A percentile compares a stretch with the other conserved stretches of the same genome.
Evolutionary conservation across 2,329 filamentous ascomycete genomes (phyloP).

Genomic region (Arthroderma sp.): DNA sequence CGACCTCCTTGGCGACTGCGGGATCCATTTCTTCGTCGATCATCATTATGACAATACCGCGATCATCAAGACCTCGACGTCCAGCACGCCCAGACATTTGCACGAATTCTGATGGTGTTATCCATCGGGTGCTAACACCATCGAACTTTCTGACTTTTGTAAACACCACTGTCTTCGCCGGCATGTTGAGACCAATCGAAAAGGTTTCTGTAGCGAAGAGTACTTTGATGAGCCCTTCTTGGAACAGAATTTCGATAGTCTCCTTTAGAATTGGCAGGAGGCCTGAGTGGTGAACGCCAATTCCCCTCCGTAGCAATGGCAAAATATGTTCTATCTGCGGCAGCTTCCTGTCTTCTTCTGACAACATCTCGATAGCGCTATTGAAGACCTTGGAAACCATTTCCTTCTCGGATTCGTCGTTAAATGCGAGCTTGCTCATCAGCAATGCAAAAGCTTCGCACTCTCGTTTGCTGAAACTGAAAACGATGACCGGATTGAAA

Average conservation of each 20-base stretch:
- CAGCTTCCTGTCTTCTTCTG: constrained; percentile 76
- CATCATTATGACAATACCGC: constrained; percentile 99
- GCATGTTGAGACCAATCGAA: constrained; percentile 98
- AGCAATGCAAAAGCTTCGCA: constrained; percentile 82
- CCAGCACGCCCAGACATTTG: constrained; percentile 98
- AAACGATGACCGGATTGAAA: constrained; percentile 96
- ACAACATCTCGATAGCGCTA: constrained; percentile 83
- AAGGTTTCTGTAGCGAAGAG: constrained; percentile 97
- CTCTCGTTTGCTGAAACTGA: constrained; percentile 97
- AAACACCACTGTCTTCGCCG: constrained; percentile 98
- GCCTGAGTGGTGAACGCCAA: constrained; percentile 94
- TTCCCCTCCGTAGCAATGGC: constrained; percentile 76
- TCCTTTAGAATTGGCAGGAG: constrained; percentile 93
- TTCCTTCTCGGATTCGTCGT: constrained; percentile 86
- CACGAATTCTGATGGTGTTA: constrained; percentile 92
- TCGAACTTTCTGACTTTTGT: constrained; percentile 94
- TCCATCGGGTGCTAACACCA: constrained; percentile 62
- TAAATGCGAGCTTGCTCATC: constrained; percentile 80
- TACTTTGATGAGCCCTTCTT: constrained; percentile 95
- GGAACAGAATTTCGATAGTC: constrained; percentile 97
- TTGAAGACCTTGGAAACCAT: constrained; percentile 92
- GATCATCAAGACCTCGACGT: constrained; percentile 90
- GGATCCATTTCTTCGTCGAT: constrained; percentile 94
- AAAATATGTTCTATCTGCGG: constrained; percentile 86
- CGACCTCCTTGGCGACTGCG: constrained; percentile 82